phyloP scores from a whole-genome alignment of 192 early-diverging fungal genomes.

The Coemansia sp. region DNA sequence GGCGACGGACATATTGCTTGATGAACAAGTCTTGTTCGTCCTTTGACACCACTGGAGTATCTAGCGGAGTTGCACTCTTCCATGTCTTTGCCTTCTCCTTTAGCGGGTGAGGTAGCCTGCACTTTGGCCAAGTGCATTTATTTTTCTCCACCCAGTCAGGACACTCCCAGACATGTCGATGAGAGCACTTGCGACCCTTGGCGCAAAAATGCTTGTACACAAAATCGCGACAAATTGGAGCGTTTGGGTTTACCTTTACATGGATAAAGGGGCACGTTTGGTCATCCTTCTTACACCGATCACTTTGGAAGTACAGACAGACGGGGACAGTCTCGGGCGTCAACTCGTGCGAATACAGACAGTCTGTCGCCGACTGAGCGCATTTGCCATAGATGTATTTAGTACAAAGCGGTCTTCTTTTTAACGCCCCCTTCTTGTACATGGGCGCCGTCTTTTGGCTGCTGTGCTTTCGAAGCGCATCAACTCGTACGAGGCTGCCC shows the following conservation, averaged over 20 bases:
- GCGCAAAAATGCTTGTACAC: conserved; percentile 63
- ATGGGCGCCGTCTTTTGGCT: conserved; percentile 7
- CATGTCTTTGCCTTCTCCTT: conserved; percentile 1
- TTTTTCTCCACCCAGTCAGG: conserved; percentile 66
- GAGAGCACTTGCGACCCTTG: conserved; percentile 55
- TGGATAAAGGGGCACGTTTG: conserved; percentile 59
- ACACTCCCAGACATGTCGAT: conserved; percentile 69
- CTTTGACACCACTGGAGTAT: neutral
- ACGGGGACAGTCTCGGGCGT: conserved; percentile 59
- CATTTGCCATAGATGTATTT: conserved; percentile 32
- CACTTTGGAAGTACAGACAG: conserved; percentile 67
- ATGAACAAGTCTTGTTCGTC: conserved; percentile 27
- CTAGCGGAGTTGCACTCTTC: neutral
- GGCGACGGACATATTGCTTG: conserved; percentile 32
- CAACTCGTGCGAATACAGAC: conserved; percentile 59
- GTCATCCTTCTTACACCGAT: conserved; percentile 54
- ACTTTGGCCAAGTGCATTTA: conserved; percentile 57
- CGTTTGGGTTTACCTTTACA: conserved; percentile 56
- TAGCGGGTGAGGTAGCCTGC: conserved; percentile 60
- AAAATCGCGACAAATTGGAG: conserved; percentile 66
- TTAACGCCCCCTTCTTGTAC: neutral
- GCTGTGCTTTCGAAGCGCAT: conserved; percentile 13
- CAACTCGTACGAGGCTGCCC: conserved; percentile 34
- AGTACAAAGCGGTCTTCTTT: conserved; percentile 27
- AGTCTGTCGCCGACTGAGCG: conserved; percentile 28